Percentiles rank a stretch among this genome's conserved stretches.
Evolutionary conservation across 164 flowering plant genomes (phyloP).

Genomic region (Saururus chinensis): DNA sequence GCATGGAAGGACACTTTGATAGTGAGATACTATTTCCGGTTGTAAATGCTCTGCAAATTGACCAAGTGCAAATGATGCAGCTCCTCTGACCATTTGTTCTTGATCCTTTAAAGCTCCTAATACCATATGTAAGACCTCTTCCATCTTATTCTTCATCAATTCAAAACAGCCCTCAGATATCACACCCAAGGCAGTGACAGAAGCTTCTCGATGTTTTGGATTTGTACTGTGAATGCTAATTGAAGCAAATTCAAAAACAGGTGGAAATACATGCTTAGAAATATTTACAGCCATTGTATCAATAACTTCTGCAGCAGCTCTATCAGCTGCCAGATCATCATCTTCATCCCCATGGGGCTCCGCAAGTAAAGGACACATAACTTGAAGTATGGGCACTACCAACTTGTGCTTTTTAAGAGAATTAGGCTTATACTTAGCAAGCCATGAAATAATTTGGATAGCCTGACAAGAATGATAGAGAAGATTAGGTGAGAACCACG

Average conservation of each 20-base stretch:
- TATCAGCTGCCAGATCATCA: conserved; percentile 87
- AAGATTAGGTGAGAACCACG: neutral
- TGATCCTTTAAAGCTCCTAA: conserved; percentile 76
- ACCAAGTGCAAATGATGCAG: conserved; percentile 96
- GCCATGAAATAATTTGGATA: conserved; percentile 93
- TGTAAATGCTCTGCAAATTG: conserved; percentile 96
- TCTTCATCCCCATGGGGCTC: conserved; percentile 69
- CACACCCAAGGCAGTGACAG: conserved; percentile 83
- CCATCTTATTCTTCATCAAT: conserved; percentile 68
- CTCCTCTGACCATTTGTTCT: conserved; percentile 91
- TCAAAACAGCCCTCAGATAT: conserved; percentile 87
- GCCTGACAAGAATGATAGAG: conserved; percentile 41
- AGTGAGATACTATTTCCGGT: conserved; percentile 82
- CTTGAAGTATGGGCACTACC: conserved; percentile 76
- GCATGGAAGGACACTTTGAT: conserved; percentile 80
- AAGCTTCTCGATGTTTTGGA: conserved; percentile 83
- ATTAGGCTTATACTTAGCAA: conserved; percentile 75
- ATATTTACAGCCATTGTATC: conserved; percentile 86
- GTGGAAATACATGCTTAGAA: conserved; percentile 72
- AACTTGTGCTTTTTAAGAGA: conserved; percentile 87
- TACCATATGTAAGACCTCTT: conserved; percentile 66
- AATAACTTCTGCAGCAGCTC: conserved; percentile 97
- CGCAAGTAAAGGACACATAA: conserved; percentile 89
- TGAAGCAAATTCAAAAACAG: conserved; percentile 86
- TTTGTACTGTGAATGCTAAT: conserved; percentile 52